Base-by-base conservation (phyloP, 371 early-diverging fungal species). In the Polyrhizophydium stewartii region DNA sequence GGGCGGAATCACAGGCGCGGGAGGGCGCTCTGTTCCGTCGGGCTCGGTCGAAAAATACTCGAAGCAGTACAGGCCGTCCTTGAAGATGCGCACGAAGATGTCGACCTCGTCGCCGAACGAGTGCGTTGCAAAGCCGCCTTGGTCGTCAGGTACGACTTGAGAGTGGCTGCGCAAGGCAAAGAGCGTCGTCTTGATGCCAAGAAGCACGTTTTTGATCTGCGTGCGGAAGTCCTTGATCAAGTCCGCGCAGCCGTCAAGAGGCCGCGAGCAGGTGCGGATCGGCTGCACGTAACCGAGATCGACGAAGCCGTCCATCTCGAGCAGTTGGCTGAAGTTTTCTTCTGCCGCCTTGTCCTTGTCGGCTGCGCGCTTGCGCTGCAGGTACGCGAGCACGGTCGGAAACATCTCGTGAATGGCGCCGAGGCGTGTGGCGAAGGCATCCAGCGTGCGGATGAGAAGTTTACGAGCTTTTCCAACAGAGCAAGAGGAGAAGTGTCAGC, bases 61-160 rank as follows among this genome's bases (percentile, higher is more conserved):
- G 66, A 92, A 92, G 67, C 92, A 92, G 27, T 85, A 75, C 30
- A 96, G 69, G 0, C 95, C 96, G 62, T 94, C 91, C 60, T 85
- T 77, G 70, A 96, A 90, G 21, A 96, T 75, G 22, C 84, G 72
- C 0, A 73, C 47, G 41, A 83, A 68, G n/a, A 84, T 60, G 0
- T 62, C 70, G 10, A 74, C 59, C 35, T 94, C 91, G 45, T 85
- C 85, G 41, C 88, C 85, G 75, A 2, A 31, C 10, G 32, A 85
- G 84, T 32, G 85, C 27, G 53, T 73, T 73, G 17, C 59, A 49
- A 21, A 43, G 63, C 71, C 78, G 37, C 53, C 58, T 62, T 24
- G 69, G 63, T 40, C 64, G 41, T 72, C 71, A 21, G 70, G 58
- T 6, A 85, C 74, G 6, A 78, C 71, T 6, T 81, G 76, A 6